Evolutionary conservation across 345 rosid species (phyloP).

Genomic region (Lumnitzera littorea): DNA sequence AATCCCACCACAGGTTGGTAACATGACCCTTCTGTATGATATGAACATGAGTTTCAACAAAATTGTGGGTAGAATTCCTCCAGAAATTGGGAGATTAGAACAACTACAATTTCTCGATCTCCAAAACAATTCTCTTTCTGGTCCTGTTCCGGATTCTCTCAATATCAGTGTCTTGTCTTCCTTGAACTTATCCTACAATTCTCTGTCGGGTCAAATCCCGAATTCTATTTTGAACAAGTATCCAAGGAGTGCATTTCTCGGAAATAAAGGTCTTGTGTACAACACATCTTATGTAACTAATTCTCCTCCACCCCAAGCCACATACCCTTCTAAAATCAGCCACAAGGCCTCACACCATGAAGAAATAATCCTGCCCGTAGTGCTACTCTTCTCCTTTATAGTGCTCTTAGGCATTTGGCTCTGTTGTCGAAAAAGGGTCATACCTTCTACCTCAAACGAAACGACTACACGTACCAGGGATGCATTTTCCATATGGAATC

Average conservation of each 20-base stretch:
- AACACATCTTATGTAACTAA: no score
- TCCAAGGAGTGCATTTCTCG: no score
- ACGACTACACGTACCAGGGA: background rate
- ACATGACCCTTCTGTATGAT: background rate
- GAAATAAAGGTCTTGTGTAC: no score
- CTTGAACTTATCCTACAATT: no score
- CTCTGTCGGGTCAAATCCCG: no score
- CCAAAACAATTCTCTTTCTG: conserved; percentile 1
- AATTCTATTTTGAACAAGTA: no score
- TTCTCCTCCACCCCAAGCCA: no score
- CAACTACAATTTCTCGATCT: background rate
- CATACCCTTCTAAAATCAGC: no score
- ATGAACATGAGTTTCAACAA: background rate
- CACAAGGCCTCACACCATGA: no score
- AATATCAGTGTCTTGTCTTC: no score
- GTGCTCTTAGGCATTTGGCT: background rate
- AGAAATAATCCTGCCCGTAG: background rate
- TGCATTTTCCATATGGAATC: conserved; percentile 5
- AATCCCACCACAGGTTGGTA: conserved; percentile 5
- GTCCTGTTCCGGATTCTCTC: no score
- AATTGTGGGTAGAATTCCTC: conserved; percentile 4
- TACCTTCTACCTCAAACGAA: no score
- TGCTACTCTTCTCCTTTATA: background rate
- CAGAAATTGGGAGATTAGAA: background rate
- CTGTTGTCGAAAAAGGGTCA: background rate